These are phyloP conservation scores for Thelephora terrestris DNA, from an alignment of 1,284 basidiomycete species.

Conservation along the genomic window DNA sequence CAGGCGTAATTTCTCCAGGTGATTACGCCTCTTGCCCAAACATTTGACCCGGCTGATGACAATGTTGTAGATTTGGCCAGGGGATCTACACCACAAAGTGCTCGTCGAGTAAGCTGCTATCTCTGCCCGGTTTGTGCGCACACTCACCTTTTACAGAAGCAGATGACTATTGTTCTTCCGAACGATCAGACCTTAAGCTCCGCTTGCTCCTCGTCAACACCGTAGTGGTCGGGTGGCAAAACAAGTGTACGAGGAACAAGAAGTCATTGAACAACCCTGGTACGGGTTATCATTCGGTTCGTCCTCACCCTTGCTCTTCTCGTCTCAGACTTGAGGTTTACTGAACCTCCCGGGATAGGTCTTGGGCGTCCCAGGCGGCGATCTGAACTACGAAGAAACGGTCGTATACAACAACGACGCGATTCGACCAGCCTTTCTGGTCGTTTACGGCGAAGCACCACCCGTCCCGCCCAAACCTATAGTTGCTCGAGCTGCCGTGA, in stretches of 20 bases:
- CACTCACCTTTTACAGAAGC: slow-evolving; percentile 33
- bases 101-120: slow-evolving; percentile 40
- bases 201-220: slow-evolving; percentile 44
- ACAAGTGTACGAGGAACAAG: slow-evolving; percentile 36
- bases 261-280: slow-evolving; percentile 37
- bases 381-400: slow-evolving; percentile 15
- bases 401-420: slow-evolving; percentile 14
- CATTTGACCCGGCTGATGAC: no score
- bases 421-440: slow-evolving; percentile 12
- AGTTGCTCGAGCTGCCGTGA: background rate
- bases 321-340: background rate
- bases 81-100: slow-evolving; percentile 53
- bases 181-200: slow-evolving; percentile 26
- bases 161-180: slow-evolving; percentile 43
- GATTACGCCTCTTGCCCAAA: no score
- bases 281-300: slow-evolving; percentile 41
- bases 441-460: slow-evolving; percentile 10
- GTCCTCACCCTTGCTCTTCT: background rate
- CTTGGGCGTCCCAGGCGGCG: slow-evolving; percentile 17
- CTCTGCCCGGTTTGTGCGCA: background rate
- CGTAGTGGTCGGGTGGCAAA: slow-evolving; percentile 49
- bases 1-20: slow-evolving; percentile 39
- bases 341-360: slow-evolving; percentile 14
- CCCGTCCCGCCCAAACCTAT: background rate
- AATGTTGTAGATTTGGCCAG: slow-evolving; percentile 37